phyloP scores from a whole-genome alignment of 1,139 yeast genomes.

The Saccharomyces hybrid region DNA sequence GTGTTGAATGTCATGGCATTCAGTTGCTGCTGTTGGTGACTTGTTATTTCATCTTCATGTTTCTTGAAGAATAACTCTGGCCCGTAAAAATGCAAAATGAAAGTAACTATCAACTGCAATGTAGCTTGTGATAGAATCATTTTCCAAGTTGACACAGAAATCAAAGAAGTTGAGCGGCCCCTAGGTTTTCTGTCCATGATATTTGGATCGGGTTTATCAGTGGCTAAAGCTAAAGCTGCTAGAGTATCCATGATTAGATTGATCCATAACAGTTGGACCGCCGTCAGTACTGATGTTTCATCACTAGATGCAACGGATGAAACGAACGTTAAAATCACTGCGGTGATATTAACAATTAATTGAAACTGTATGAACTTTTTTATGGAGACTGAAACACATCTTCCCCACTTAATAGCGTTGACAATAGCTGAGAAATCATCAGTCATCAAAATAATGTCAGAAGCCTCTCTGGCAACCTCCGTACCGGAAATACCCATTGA shows the following conservation, averaged over 20 bases:
- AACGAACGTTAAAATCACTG: slow-evolving; percentile 85
- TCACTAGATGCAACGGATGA: slow-evolving; percentile 80
- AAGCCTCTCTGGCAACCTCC: slow-evolving; percentile 90
- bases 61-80: slow-evolving; percentile 46
- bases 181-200: slow-evolving; percentile 78
- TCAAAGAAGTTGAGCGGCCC: slow-evolving; percentile 72
- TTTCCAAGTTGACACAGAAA: slow-evolving; percentile 93
- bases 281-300: slow-evolving; percentile 83
- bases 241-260: slow-evolving; percentile 96
- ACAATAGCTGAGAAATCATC: slow-evolving; percentile 94
- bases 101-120: slow-evolving; percentile 71
- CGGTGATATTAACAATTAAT: slow-evolving; percentile 91
- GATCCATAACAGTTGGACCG: slow-evolving; percentile 96
- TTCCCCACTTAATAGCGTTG: slow-evolving; percentile 98
- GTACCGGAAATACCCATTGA: slow-evolving; percentile 94
- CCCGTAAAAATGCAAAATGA: slow-evolving; percentile 76
- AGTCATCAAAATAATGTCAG: slow-evolving; percentile 89
- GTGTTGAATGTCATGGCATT: slow-evolving; percentile 88
- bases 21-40: slow-evolving; percentile 50
- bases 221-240: slow-evolving; percentile 95
- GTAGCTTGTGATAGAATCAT: slow-evolving; percentile 87
- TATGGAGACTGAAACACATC: slow-evolving; percentile 91
- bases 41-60: slow-evolving; percentile 31
- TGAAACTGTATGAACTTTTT: slow-evolving; percentile 94
- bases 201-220: slow-evolving; percentile 87